Base-by-base conservation (phyloP, 2,329 filamentous ascomycete species). In the Alternaria triticina region DNA sequence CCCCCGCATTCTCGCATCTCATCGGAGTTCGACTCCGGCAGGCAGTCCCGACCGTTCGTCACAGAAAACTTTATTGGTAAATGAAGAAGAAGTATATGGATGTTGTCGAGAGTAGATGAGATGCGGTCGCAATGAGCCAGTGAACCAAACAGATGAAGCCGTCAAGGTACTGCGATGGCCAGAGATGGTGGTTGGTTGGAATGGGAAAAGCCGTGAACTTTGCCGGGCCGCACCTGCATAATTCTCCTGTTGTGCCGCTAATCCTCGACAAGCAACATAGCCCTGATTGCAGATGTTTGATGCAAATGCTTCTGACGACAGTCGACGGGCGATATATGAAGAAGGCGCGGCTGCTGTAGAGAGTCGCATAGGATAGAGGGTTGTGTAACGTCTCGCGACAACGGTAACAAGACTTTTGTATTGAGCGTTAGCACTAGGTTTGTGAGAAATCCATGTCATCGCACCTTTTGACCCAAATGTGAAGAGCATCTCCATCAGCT, bases 181-280 rank as follows among this genome's bases (percentile, higher is more conserved):
- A 27, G 22, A 6, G 7, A n/a, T 33, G 6, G 5, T 54, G 46
- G 57, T 54, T 54, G 36, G 57, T 25, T 46, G n/a, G 40, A n/a
- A 10, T 54, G 49, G 17, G n/a, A 59, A 59, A 59, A 45, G 57
- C 57, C 57, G 49, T 4, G 17, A 54, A 27, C 49, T 54, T 56
- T 56, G 13, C 54, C 54, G 43, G 27, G 54, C 27, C 54, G 54
- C 54, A 57, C 20, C 44, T 49, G 54, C 54, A 47, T 49, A 40
- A 40, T 57, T 17, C 44, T 47, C 54, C 28, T 25, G 28, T 33
- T 6, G 11, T 45, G 10, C 51, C n/a, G 51, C 36, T 22, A 33
- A 54, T 54, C 33, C 36, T 15, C 40, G 47, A 15, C 28, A 22
- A 51, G 17, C 49, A 36, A 23, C 49, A 51, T n/a, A 15, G 49